Conservation (phyloP, 2,329 filamentous ascomycete species). For the Aspergillus novofumigatus region DNA sequence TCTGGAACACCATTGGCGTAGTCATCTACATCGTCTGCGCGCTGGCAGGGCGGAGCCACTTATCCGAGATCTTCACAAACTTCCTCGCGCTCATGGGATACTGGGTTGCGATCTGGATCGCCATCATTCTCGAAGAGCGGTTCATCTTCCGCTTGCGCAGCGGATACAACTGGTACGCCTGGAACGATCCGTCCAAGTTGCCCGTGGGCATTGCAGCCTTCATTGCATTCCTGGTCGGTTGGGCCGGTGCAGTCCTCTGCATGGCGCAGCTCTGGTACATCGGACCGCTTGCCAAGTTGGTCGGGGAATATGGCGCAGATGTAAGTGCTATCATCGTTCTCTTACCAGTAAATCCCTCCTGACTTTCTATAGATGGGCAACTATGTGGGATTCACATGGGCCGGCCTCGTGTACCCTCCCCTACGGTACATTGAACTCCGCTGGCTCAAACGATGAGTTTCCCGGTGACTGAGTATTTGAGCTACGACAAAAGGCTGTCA, state of each 20-base stretch:
- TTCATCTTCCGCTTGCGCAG: constrained; percentile 54
- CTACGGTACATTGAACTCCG: constrained; percentile 51
- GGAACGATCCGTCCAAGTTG: constrained; percentile 56
- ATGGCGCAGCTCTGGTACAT: constrained; percentile 70
- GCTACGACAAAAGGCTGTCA: background rate
- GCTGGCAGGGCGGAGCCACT: constrained; percentile 56
- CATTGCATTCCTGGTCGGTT: constrained; percentile 59
- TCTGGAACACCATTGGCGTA: constrained; percentile 62
- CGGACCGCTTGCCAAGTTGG: constrained; percentile 56
- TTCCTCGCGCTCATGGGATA: constrained; percentile 69
- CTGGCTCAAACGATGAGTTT: constrained; percentile 42
- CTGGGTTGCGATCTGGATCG: constrained; percentile 63
- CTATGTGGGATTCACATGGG: constrained; percentile 59
- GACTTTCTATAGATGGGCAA: constrained; percentile 47
- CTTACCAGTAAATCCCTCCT: constrained; percentile 6
- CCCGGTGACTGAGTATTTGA: background rate
- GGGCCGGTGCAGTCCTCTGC: constrained; percentile 60
- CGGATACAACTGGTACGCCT: constrained; percentile 58
- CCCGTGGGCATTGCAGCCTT: constrained; percentile 61
- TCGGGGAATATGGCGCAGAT: constrained; percentile 57
- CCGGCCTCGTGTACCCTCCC: constrained; percentile 53
- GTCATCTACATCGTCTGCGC: constrained; percentile 63
- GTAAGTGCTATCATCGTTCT: constrained; percentile 33
- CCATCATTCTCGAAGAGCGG: constrained; percentile 57
- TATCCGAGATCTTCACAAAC: constrained; percentile 64